These are phyloP conservation scores for Nymphaea thermarum DNA, from an alignment of 164 flowering plant genomes.

Conservation along the genomic window DNA sequence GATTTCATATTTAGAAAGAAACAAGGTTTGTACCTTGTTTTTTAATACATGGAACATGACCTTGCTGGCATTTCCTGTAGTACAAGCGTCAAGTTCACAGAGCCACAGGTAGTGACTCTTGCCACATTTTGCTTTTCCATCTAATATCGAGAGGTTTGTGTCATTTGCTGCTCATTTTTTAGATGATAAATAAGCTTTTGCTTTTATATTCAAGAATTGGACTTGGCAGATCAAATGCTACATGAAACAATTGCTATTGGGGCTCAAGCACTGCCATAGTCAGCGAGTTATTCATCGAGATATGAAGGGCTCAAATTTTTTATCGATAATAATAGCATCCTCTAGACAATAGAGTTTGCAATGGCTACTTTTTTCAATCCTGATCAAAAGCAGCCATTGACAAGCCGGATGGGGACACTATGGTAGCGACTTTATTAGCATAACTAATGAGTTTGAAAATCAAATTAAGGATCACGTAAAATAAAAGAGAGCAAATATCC, in stretches of 20 bases:
- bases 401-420: constrained; percentile 85
- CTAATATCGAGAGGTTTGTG: background rate
- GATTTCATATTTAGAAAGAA: no score
- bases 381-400: constrained; percentile 55
- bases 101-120: constrained; percentile 44
- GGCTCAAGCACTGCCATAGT: constrained; percentile 80
- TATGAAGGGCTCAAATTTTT: constrained; percentile 83
- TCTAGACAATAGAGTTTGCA: constrained; percentile 80
- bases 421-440: constrained; percentile 58
- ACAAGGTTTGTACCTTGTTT: constrained; percentile 55
- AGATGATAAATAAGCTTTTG: no score
- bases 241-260: constrained; percentile 71
- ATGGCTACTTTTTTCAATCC: constrained; percentile 54
- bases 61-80: constrained; percentile 70
- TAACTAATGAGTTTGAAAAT: no score
- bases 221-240: constrained; percentile 71
- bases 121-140: background rate
- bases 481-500: no score
- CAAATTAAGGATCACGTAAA: no score
- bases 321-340: constrained; percentile 59
- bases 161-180: no score
- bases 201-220: background rate
- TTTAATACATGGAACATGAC: constrained; percentile 92
- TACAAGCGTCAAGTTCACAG: constrained; percentile 52
- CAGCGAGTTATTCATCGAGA: constrained; percentile 82